Evolutionary conservation across 306 rosid genomes (phyloP).

Genomic region (Quercus bicolor): DNA sequence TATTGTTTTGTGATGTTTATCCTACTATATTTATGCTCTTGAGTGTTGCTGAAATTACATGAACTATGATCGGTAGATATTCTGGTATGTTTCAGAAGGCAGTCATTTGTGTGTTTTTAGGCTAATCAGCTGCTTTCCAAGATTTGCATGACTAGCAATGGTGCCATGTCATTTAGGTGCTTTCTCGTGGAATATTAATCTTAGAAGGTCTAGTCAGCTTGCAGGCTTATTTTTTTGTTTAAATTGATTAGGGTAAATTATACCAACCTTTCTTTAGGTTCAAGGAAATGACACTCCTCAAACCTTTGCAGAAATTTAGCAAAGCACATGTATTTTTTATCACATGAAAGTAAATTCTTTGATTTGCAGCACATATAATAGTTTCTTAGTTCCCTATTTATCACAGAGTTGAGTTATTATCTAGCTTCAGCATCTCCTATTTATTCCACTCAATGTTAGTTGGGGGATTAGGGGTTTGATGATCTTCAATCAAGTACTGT

Average conservation of each 20-base stretch:
- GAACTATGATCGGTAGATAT: neutral
- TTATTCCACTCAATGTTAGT: no score
- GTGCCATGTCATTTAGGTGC: neutral
- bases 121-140: conserved; percentile 5
- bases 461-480: no score
- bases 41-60: neutral
- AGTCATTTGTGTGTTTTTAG: conserved; percentile 11
- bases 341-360: neutral
- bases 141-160: neutral
- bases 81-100: conserved; percentile 4
- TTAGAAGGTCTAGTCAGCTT: neutral
- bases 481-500: no score
- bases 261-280: no score
- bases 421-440: no score
- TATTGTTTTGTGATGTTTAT: conserved; percentile 5
- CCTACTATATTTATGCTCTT: conserved; percentile 5
- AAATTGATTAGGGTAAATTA: neutral
- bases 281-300: no score
- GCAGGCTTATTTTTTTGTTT: neutral
- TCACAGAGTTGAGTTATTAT: neutral
- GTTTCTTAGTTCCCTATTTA: neutral
- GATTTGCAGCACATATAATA: neutral
- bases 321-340: neutral
- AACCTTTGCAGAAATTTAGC: no score
- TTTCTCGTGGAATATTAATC: neutral